Percentiles rank a stretch among this genome's conserved stretches.
Conservation (phyloP, 2,329 filamentous ascomycete genomes). For the Xylaria polymorpha region DNA sequence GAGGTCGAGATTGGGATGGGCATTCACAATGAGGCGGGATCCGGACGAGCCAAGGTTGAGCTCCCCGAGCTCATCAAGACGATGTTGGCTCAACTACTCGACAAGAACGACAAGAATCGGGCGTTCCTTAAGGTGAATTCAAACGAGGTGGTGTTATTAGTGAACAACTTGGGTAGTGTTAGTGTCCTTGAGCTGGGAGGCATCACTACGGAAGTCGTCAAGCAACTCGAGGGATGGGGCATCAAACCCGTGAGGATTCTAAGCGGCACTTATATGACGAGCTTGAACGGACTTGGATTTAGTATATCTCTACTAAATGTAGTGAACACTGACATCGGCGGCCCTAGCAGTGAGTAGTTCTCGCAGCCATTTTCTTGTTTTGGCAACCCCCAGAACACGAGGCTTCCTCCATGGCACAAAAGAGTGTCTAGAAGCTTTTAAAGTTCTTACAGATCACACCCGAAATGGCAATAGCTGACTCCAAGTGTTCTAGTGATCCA, state of each 20-base stretch:
- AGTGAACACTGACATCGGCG: conserved; percentile 66
- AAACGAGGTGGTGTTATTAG: conserved; percentile 73
- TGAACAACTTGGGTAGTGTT: conserved; percentile 82
- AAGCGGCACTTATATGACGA: conserved; percentile 81
- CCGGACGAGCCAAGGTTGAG: conserved; percentile 62
- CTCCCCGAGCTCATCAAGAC: conserved; percentile 67
- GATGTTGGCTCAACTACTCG: conserved; percentile 78
- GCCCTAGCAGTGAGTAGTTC: conserved; percentile 57
- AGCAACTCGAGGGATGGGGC: conserved; percentile 68
- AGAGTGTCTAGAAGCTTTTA: too few relatives aligned
- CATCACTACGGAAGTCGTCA: conserved; percentile 75
- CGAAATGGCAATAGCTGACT: too few relatives aligned
- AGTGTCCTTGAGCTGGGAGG: conserved; percentile 78
- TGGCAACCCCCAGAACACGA: too few relatives aligned
- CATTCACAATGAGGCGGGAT: conserved; percentile 78
- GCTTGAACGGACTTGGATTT: conserved; percentile 80
- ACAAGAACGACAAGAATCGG: conserved; percentile 74
- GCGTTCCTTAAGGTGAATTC: conserved; percentile 73
- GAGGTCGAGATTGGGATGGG: conserved; percentile 80
- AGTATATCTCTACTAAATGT: conserved; percentile 77
- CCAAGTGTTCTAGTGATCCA: conserved; percentile 62
- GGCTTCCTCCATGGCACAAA: too few relatives aligned
- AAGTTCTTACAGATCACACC: too few relatives aligned
- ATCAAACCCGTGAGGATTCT: conserved; percentile 74
- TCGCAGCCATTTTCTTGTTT: too few relatives aligned